Evolutionary conservation across 148 eudicot species (phyloP), one percentile per base, ranked within the genome.

Genomic region (Polygonum aviculare): DNA sequence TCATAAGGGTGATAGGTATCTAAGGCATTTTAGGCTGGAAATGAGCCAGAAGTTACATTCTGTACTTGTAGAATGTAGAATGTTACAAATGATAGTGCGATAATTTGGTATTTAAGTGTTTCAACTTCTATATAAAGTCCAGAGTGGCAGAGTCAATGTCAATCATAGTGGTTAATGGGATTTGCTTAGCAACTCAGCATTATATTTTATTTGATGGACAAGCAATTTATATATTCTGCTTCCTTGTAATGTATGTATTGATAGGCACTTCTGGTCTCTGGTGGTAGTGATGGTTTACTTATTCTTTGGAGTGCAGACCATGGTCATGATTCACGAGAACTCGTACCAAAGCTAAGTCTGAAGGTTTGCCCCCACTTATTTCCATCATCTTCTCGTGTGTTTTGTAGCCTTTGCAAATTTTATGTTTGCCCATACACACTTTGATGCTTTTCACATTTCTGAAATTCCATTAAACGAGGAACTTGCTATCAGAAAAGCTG

Each of bases 201-300:
- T 6, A 14, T 6, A 36, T 55, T 63, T 26, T 67, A 48, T 72
- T 49, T 69, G 12, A 67, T 31, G 67, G n/a, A 12, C 33, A 26
- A 12, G 44, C 45, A 36, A 38, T 57, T 51, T 63, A 7, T 39
- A 14, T 36, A 67, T 35, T 15, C 19, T 67, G 72, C 72, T 67
- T 44, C 10, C 72, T 67, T 67, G n/a, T 22, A 47, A 36, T 36
- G n/a, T 22, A 47, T 63, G 31, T 55, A 49, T 33, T 21, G 72
- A n/a, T 81, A 95, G 98, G 92, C 94, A 26, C 92, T 92, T 82
- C 80, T 95, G 85, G 98, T 95, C 79, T 95, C 98, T 44, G 98
- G 98, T 70, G 98, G 98, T 81, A 90, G 85, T 81, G 98, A 95
- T 88, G 98, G 98, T 62, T 84, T 92, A 79, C 91, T 95, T 60